A percentile compares a stretch with the other conserved stretches of the same genome.
Conservation (phyloP, 1,139 yeast species). For the Pichia sp. region DNA sequence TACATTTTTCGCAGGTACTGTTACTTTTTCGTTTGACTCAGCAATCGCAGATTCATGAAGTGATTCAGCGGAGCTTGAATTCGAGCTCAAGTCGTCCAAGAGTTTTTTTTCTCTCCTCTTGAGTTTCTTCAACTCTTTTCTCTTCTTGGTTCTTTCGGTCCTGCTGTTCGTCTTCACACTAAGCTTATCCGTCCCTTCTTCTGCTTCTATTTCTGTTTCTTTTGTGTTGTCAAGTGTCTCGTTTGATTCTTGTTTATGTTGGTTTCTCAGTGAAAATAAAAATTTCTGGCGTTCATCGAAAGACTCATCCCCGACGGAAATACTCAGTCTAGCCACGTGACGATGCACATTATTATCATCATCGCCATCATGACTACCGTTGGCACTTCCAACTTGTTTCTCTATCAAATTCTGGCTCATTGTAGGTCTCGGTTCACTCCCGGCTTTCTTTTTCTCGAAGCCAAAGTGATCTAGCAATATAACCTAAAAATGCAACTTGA, state of each 20-base stretch:
- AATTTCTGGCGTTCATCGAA: conserved; percentile 20
- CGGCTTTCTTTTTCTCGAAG: not conserved
- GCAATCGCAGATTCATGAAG: conserved; percentile 11
- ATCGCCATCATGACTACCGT: not conserved
- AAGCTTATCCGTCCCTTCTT: conserved; percentile 11
- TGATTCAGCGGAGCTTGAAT: not conserved
- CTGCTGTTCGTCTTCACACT: not conserved
- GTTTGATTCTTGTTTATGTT: conserved; percentile 33
- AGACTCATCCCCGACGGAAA: conserved; percentile 24
- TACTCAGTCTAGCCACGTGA: conserved; percentile 31
- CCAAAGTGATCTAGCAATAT: not conserved
- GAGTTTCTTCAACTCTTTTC: conserved; percentile 10
- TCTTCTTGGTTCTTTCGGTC: not conserved
- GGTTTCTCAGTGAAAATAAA: conserved; percentile 19
- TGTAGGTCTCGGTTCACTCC: not conserved
- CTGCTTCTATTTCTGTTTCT: conserved; percentile 10
- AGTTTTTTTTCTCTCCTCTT: not conserved
- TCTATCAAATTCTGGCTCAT: conserved; percentile 3
- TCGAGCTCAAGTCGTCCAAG: not conserved
- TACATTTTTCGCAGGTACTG: not conserved
- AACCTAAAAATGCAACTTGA: not conserved
- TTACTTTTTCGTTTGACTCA: conserved; percentile 2
- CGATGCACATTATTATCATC: conserved; percentile 23
- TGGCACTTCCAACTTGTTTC: not conserved
- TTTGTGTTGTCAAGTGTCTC: conserved; percentile 24